A percentile compares a stretch with the other conserved stretches of the same genome.
Evolutionary conservation across 768 basidiomycete genomes (phyloP).

Genomic region (Tylopilus balloui): DNA sequence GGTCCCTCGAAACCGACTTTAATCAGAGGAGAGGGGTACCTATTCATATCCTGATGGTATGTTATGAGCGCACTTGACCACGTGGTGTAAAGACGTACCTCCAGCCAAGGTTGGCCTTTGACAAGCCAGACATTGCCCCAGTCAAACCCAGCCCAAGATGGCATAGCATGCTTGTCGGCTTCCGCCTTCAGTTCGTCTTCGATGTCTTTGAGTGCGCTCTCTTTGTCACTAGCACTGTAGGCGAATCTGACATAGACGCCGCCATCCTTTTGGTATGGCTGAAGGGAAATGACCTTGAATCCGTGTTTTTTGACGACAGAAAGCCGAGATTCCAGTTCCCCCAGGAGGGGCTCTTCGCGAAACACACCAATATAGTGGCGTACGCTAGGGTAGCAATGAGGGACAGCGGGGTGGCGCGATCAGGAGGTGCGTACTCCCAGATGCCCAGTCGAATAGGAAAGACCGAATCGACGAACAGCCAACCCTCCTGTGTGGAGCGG

Average conservation of each 20-base stretch:
- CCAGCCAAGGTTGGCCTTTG: constrained; percentile 74
- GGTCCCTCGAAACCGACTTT: constrained; percentile 86
- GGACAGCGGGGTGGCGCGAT: neutral
- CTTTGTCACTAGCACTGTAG: constrained; percentile 41
- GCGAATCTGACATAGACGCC: constrained; percentile 78
- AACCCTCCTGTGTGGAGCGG: constrained; percentile 40
- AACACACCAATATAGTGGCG: constrained; percentile 61
- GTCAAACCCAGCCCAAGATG: constrained; percentile 56
- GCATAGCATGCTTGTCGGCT: constrained; percentile 46
- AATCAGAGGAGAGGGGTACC: constrained; percentile 70
- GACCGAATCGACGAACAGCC: constrained; percentile 73
- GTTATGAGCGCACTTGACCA: neutral
- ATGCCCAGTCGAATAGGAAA: constrained; percentile 68
- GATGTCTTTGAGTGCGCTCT: constrained; percentile 44
- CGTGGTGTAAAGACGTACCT: constrained; percentile 43
- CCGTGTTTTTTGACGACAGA: constrained; percentile 47
- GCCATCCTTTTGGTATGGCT: constrained; percentile 74
- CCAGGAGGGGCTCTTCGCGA: constrained; percentile 55
- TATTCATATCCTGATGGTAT: constrained; percentile 67
- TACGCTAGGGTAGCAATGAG: constrained; percentile 39
- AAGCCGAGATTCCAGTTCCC: constrained; percentile 44
- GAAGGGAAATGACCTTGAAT: constrained; percentile 59
- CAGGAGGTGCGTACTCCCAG: constrained; percentile 59
- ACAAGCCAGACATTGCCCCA: constrained; percentile 65
- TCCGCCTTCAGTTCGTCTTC: constrained; percentile 44